A percentile compares a stretch with the other conserved stretches of the same genome.
These are phyloP conservation scores for Chimonanthus salicifolius DNA, from an alignment of 164 flowering plant genomes.

Conservation along the genomic window DNA sequence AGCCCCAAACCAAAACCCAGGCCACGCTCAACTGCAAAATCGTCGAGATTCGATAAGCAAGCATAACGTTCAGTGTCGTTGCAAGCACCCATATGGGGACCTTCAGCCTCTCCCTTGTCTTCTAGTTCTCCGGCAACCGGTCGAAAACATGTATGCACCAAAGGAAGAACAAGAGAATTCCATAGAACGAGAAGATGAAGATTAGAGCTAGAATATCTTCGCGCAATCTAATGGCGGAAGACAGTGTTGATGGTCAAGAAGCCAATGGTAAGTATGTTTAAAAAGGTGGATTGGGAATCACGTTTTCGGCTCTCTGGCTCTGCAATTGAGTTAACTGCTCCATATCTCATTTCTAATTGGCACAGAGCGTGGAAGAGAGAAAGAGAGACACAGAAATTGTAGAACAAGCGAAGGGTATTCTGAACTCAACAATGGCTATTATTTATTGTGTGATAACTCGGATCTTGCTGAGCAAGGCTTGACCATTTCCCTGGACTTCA, in stretches of 20 bases:
- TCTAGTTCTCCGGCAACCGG: constrained; percentile 1
- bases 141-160: constrained; percentile 1
- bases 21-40: background rate
- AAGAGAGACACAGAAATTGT: no score
- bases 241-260: constrained; percentile 5
- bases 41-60: background rate
- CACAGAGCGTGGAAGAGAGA: no score
- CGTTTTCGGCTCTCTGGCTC: no score
- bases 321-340: no score
- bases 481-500: no score
- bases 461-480: no score
- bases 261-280: background rate
- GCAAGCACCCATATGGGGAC: constrained; percentile 8
- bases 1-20: constrained; percentile 4
- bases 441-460: no score
- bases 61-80: background rate
- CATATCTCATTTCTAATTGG: no score
- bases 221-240: background rate
- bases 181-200: constrained; percentile 2
- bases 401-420: no score
- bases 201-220: background rate
- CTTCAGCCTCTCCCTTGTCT: constrained; percentile 3
- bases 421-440: no score
- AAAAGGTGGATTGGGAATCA: background rate
- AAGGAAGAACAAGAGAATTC: background rate